Percentiles rank a stretch among this genome's conserved stretches.
phyloP scores from a whole-genome alignment of 2,329 filamentous ascomycete species.

The Alternaria sp. region DNA sequence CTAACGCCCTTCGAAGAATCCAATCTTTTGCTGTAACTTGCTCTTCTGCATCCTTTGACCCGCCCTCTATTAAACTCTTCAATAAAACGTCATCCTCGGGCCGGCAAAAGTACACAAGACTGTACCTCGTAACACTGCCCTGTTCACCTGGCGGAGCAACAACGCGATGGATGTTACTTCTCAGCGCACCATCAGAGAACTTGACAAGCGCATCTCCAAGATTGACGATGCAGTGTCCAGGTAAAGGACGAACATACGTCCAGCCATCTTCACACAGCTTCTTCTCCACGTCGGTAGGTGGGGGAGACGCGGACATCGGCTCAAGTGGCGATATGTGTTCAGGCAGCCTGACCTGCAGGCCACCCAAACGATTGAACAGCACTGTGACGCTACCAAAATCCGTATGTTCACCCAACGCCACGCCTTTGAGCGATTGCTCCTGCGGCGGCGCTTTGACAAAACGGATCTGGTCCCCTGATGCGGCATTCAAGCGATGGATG shows the following conservation, averaged over 20 bases:
- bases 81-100: conserved; percentile 52
- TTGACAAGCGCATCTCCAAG: conserved; percentile 60
- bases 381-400: conserved; percentile 66
- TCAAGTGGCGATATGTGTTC: conserved; percentile 27
- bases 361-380: conserved; percentile 65
- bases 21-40: conserved; percentile 54
- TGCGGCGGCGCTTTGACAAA: conserved; percentile 62
- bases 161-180: conserved; percentile 60
- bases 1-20: conserved; percentile 54
- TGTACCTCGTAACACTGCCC: conserved; percentile 52
- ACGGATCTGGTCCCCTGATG: conserved; percentile 64
- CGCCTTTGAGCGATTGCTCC: conserved; percentile 52
- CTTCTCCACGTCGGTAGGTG: conserved; percentile 13
- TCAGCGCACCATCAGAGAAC: conserved; percentile 54
- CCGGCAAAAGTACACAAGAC: conserved; percentile 64
- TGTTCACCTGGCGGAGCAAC: conserved; percentile 60
- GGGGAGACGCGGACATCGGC: not conserved
- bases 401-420: conserved; percentile 63
- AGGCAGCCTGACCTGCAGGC: conserved; percentile 62
- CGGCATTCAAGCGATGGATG: conserved; percentile 56
- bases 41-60: conserved; percentile 34
- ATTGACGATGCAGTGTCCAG: conserved; percentile 59
- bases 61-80: conserved; percentile 40
- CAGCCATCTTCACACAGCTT: conserved; percentile 51
- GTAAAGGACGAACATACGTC: conserved; percentile 63